These are phyloP conservation scores for Pinus albicaulis DNA, from an alignment of 75 land plant genomes.

Conservation along the genomic window DNA sequence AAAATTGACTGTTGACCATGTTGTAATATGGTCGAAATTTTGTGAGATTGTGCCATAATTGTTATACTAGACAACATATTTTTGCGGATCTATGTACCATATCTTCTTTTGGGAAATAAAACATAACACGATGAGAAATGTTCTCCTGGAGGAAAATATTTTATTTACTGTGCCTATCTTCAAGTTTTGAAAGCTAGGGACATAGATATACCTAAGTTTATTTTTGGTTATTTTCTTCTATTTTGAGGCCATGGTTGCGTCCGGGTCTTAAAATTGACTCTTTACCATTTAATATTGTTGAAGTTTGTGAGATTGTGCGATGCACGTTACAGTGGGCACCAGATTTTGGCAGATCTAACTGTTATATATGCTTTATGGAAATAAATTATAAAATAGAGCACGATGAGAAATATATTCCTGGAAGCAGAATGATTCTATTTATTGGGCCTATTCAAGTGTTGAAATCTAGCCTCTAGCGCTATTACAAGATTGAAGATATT, in stretches of 20 bases:
- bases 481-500: neutral
- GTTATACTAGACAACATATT: neutral
- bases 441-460: neutral
- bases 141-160: neutral
- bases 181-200: no score
- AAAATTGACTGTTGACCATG: no score
- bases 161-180: neutral
- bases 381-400: neutral
- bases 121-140: neutral
- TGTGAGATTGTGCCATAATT: no score
- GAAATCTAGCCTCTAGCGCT: neutral
- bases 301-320: no score
- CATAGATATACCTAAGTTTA: no score
- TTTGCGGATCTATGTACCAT: neutral
- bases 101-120: neutral
- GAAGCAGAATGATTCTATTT: neutral
- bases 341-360: neutral
- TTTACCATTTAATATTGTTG: no score
- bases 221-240: no score
- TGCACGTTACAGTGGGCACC: no score
- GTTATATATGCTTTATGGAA: neutral
- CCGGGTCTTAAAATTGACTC: no score
- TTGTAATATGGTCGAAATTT: no score
- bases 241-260: no score
- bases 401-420: neutral